A percentile compares a stretch with the other conserved stretches of the same genome.
Conservation (phyloP, 768 basidiomycete species). For the Hirschioporus abietinus region DNA sequence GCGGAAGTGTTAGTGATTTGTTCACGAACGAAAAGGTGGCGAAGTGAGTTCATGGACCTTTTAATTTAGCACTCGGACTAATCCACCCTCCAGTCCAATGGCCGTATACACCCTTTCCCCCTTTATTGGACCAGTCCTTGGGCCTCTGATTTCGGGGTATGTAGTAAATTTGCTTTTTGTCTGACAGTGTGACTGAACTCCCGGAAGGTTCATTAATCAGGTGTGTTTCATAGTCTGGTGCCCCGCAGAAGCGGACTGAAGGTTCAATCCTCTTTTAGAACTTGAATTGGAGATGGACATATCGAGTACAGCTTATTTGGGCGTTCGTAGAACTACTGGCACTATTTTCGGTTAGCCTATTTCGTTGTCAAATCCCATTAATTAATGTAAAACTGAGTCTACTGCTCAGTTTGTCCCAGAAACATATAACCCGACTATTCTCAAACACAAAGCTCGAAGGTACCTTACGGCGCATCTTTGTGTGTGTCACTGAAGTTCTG, state of each 20-base stretch:
- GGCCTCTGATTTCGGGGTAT: constrained; percentile 57
- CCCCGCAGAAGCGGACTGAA: constrained; percentile 7
- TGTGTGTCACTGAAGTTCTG: not conserved
- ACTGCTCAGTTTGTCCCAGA: constrained; percentile 58
- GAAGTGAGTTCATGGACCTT: constrained; percentile 36
- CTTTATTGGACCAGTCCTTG: constrained; percentile 51
- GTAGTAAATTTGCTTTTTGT: constrained; percentile 17
- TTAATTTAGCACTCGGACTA: not conserved
- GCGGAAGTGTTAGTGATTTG: constrained; percentile 55
- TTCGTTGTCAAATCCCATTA: not conserved
- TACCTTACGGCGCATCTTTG: constrained; percentile 18
- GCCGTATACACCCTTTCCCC: constrained; percentile 47
- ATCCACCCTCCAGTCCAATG: constrained; percentile 39
- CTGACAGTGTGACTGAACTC: not conserved
- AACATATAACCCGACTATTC: constrained; percentile 59
- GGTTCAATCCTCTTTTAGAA: constrained; percentile 30
- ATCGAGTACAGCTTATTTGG: constrained; percentile 68
- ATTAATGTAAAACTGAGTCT: constrained; percentile 1
- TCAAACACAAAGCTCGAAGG: constrained; percentile 55
- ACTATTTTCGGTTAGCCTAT: constrained; percentile 42
- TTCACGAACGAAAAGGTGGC: constrained; percentile 52
- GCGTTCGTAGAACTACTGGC: constrained; percentile 45
- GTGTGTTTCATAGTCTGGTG: constrained; percentile 24
- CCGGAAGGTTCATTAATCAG: constrained; percentile 62
- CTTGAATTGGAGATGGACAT: constrained; percentile 72